These are phyloP conservation scores for Phytophthora idaei DNA, from an alignment of 352 stramenopile species.

Conservation along the genomic window DNA sequence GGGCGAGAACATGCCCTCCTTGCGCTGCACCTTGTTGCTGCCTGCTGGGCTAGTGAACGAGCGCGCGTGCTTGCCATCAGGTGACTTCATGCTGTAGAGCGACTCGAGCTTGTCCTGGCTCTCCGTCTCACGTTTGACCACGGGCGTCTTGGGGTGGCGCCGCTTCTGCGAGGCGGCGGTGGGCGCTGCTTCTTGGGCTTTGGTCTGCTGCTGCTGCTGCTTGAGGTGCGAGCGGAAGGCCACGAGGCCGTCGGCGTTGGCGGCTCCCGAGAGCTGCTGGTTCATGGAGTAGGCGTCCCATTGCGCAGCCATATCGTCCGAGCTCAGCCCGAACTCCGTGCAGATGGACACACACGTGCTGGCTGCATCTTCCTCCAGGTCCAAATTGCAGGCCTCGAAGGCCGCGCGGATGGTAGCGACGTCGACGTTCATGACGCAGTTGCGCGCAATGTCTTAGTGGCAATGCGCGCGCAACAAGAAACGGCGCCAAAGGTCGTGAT, in stretches of 20 bases:
- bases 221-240: slow-evolving; percentile 76
- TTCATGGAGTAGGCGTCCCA: slow-evolving; percentile 91
- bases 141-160: slow-evolving; percentile 59
- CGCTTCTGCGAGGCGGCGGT: slow-evolving; percentile 46
- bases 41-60: slow-evolving; percentile 64
- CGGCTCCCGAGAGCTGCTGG: slow-evolving; percentile 65
- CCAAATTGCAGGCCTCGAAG: slow-evolving; percentile 77
- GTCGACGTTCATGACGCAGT: slow-evolving; percentile 56
- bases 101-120: slow-evolving; percentile 65
- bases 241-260: slow-evolving; percentile 60
- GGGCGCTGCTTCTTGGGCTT: slow-evolving; percentile 37
- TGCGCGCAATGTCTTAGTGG: slow-evolving; percentile 23
- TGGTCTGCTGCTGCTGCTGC: slow-evolving; percentile 57
- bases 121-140: slow-evolving; percentile 73
- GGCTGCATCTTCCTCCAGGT: slow-evolving; percentile 74
- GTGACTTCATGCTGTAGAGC: slow-evolving; percentile 78
- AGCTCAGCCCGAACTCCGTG: slow-evolving; percentile 76
- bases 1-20: slow-evolving; percentile 75
- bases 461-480: slow-evolving; percentile 21
- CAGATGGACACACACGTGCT: slow-evolving; percentile 72
- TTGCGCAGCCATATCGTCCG: slow-evolving; percentile 76
- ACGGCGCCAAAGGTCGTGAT: slow-evolving; percentile 48
- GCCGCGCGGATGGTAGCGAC: slow-evolving; percentile 63
- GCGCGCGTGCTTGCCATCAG: slow-evolving; percentile 67
- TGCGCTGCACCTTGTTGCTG: slow-evolving; percentile 71